Base-by-base conservation (phyloP, 495 filamentous ascomycete species). In the Daldinia bambusicola region DNA sequence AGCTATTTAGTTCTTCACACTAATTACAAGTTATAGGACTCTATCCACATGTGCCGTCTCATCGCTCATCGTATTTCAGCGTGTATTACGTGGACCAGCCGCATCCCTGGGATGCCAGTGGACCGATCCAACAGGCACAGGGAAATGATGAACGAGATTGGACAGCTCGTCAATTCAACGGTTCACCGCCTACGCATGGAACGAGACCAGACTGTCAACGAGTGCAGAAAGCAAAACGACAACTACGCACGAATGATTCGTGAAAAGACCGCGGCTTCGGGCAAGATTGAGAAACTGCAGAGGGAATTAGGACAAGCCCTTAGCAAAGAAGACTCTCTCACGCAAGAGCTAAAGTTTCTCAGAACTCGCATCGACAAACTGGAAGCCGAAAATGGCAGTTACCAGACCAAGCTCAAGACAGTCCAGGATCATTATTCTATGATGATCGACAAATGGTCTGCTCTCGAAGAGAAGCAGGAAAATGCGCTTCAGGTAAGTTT, bases 401-500 rank as follows among this genome's bases (percentile, higher is more conserved):
- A 13, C 43, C 20, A 48, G 18, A 13, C 16, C 18, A 48, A 48
- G 20, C 18, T 48, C 9, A 48, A 55, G 32, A 10, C 55, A 3
- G 34, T 72, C 16, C 32, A 52, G 2, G 55, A 56, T 2, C 60
- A 69, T 2, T 61, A 69, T 18, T n/a, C 14, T 4, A 30, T 61
- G 18, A 16, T 66, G 3, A n/a, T 32, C 2, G 16, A 51, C 0
- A 30, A 66, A 4, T 58, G 57, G 61, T 34, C 20, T 8, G 2
- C 38, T 4, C 16, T 32, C 22, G 70, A 72, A 3, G 50, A 68
- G 2, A 7, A n/a, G 1, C 55, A 60, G 16, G 18, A 6, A 14
- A 40, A 55, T n/a, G 36, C 41, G 4, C 31, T 72, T 6, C 36
- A 61, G 40, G 70, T 72, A 72, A 36, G 65, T 38, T 26, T 43